These are phyloP conservation scores for Gossypium stocksii DNA, from an alignment of 345 rosid genomes.

Conservation along the genomic window DNA sequence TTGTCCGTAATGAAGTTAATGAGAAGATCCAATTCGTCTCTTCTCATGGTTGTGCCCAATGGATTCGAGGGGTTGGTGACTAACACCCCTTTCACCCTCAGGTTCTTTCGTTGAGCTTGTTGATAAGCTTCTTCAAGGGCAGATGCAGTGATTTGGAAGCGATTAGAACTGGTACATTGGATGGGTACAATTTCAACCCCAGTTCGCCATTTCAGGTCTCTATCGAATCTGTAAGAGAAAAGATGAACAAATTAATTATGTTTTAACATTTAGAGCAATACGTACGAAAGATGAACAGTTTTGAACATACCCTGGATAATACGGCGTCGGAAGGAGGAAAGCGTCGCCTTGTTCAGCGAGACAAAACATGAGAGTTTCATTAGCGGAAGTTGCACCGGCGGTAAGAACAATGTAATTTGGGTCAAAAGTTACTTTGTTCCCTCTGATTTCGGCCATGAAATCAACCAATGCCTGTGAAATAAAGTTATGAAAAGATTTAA, in stretches of 20 bases:
- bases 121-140: conserved; percentile 69
- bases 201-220: conserved; percentile 74
- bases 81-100: conserved; percentile 67
- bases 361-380: conserved; percentile 74
- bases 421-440: conserved; percentile 60
- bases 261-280: background rate
- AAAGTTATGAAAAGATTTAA: background rate
- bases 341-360: conserved; percentile 76
- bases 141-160: conserved; percentile 48
- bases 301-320: conserved; percentile 63
- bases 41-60: conserved; percentile 60
- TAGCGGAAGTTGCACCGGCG: conserved; percentile 83
- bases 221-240: conserved; percentile 51
- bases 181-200: conserved; percentile 60
- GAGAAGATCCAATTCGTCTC: conserved; percentile 58
- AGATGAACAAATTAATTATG: conserved; percentile 4
- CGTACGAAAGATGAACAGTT: background rate
- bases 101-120: conserved; percentile 49
- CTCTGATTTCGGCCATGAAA: conserved; percentile 79
- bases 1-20: conserved; percentile 52
- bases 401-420: conserved; percentile 56
- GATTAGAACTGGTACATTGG: conserved; percentile 51
- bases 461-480: conserved; percentile 59
- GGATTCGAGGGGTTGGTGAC: conserved; percentile 87
- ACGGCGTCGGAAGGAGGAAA: conserved; percentile 75